Base-by-base conservation (phyloP, 768 basidiomycete species). In the Amanita muscaria region DNA sequence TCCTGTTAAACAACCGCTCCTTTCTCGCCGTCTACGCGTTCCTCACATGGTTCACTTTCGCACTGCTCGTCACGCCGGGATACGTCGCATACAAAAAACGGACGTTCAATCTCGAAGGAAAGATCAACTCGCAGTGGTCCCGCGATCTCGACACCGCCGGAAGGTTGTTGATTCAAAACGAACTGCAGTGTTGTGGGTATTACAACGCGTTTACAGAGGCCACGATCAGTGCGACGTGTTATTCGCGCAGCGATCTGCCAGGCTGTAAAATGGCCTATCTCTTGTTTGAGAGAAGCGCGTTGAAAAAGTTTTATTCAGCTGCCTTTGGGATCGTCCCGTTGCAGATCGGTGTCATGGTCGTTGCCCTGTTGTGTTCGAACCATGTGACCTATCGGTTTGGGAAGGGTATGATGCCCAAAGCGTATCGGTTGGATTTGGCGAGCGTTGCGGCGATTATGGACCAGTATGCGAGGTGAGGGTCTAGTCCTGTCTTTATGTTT, bases 341-440 rank as follows among this genome's bases (percentile, higher is more conserved):
- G 10, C 86, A 88, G 47, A 60, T 90, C 37, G 56, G 55, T 16
- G 67, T 81, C 58, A 87, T 87, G 54, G 48, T 84, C 49, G 66
- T 69, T 1, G 78, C 70, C 11, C 61, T 89, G 44, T 60, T 89
- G 40, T 89, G 83, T 59, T 80, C 80, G 18, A 88, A 87, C 62
- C 87, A 89, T 52, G 79, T 90, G 58, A 89, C 86, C 16, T 88
- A 88, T 59, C 72, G 87, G 41, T 89, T 89, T 59, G 86, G 86
- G 8, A 89, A 88, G 67, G 87, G 88, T 48, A 80, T 88, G 78
- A 87, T 83, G 72, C 87, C 86, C 46, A 84, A 86, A 68, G 77
- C 81, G 11, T 89, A 90, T 61, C 69, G 85, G 27, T 68, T 89
- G 35, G 80, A 79, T 63, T 65, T 76, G 69, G 73, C 70, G 47